These are phyloP conservation scores for Aaosphaeria pasadenensis DNA, from an alignment of 2,329 filamentous ascomycete species.

Conservation along the genomic window DNA sequence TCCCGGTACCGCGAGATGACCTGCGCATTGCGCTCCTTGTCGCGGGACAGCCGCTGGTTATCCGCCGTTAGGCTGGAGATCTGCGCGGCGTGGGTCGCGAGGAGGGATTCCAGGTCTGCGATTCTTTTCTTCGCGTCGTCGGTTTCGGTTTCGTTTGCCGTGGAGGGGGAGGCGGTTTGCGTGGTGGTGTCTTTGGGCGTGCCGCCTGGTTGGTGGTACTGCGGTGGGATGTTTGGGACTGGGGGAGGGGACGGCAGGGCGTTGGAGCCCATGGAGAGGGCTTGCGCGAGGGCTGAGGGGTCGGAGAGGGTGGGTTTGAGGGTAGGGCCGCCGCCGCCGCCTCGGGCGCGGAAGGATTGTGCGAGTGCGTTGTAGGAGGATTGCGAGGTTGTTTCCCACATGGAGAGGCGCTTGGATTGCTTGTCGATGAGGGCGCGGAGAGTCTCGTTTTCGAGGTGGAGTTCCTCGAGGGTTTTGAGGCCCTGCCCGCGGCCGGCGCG, in stretches of 20 bases:
- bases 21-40: conserved; percentile 58
- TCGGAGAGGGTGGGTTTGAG: conserved; percentile 15
- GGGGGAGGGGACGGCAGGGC: conserved; percentile 17
- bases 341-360: conserved; percentile 61
- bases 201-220: neutral
- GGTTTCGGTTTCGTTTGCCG: conserved; percentile 4
- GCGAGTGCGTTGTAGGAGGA: conserved; percentile 81
- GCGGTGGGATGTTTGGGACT: conserved; percentile 4
- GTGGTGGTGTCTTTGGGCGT: neutral
- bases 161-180: neutral
- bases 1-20: conserved; percentile 58
- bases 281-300: conserved; percentile 24
- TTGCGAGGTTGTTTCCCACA: conserved; percentile 90
- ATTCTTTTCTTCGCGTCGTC: conserved; percentile 11
- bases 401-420: conserved; percentile 80
- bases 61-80: conserved; percentile 53
- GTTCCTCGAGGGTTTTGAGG: conserved; percentile 78
- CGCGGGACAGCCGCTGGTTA: conserved; percentile 60
- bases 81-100: conserved; percentile 21
- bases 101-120: conserved; percentile 23
- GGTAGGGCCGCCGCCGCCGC: conserved; percentile 3
- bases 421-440: conserved; percentile 84
- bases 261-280: conserved; percentile 20
- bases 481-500: conserved; percentile 32
- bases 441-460: conserved; percentile 82